Evolutionary conservation across 2,329 filamentous ascomycete genomes (phyloP).

Genomic region (Colletotrichum noveboracense): DNA sequence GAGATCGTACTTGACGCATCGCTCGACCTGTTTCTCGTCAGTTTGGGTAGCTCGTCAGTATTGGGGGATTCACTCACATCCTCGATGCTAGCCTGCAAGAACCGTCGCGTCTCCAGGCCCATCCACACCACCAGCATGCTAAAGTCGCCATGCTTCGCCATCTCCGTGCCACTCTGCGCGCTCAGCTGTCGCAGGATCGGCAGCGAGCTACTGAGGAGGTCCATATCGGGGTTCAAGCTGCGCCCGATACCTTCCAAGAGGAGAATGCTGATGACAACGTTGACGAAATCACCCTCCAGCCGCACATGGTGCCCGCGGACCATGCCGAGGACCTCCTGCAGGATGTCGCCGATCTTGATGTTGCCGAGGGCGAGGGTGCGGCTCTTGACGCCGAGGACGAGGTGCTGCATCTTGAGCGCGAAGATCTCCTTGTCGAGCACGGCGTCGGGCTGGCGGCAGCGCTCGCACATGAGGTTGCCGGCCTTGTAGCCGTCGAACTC

Average conservation of each 20-base stretch:
- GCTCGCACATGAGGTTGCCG: slow-evolving; percentile 93
- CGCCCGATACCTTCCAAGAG: slow-evolving; percentile 93
- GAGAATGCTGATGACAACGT: slow-evolving; percentile 94
- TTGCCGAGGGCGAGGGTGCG: slow-evolving; percentile 90
- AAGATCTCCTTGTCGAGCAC: slow-evolving; percentile 92
- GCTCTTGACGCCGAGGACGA: slow-evolving; percentile 89
- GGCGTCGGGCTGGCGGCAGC: slow-evolving; percentile 89
- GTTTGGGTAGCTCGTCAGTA: background rate
- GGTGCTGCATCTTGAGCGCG: slow-evolving; percentile 94
- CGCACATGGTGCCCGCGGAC: slow-evolving; percentile 91
- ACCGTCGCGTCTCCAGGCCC: slow-evolving; percentile 85
- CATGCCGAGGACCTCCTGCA: slow-evolving; percentile 90
- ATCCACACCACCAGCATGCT: slow-evolving; percentile 92
- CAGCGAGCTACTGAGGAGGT: slow-evolving; percentile 84
- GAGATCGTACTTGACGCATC: slow-evolving; percentile 89
- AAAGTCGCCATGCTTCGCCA: slow-evolving; percentile 75
- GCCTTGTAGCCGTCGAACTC: slow-evolving; percentile 98
- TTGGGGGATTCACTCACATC: slow-evolving; percentile 64
- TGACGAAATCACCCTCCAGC: slow-evolving; percentile 96
- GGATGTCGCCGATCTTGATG: slow-evolving; percentile 93
- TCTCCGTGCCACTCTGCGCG: slow-evolving; percentile 73
- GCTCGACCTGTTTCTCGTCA: slow-evolving; percentile 66
- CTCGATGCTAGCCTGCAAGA: slow-evolving; percentile 88
- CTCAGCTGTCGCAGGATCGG: slow-evolving; percentile 91
- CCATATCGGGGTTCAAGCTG: slow-evolving; percentile 82